Evolutionary conservation across 345 rosid species (phyloP).

Genomic region (Capsella bursapastoris): DNA sequence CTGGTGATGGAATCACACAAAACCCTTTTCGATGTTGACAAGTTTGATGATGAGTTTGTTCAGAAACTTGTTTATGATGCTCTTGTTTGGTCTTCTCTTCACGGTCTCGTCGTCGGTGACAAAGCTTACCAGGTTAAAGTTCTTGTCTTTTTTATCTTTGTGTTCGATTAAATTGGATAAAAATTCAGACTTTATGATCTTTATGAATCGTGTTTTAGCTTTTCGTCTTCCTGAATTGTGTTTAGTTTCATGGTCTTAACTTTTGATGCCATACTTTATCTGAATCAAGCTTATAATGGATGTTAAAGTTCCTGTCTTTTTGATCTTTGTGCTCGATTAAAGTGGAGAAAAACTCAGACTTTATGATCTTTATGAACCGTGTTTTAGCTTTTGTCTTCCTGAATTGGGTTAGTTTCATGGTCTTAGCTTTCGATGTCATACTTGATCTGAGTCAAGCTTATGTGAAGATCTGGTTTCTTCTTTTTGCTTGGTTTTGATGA

Average conservation of each 20-base stretch:
- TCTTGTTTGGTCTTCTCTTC: constrained; percentile 97
- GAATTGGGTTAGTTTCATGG: not conserved
- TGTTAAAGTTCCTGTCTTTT: constrained; percentile 41
- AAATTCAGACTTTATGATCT: not conserved
- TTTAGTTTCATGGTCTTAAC: not conserved
- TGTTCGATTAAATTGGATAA: not conserved
- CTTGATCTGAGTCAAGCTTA: too few species aligned
- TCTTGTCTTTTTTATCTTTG: constrained; percentile 3
- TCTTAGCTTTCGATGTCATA: too few species aligned
- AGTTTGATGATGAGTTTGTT: constrained; percentile 62
- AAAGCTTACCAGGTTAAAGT: constrained; percentile 57
- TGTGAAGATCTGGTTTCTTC: not conserved
- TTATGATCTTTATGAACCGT: not conserved
- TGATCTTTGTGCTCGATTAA: not conserved
- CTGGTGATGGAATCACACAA: constrained; percentile 52
- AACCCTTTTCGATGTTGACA: constrained; percentile 55
- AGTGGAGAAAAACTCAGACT: not conserved
- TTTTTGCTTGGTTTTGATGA: constrained; percentile 16
- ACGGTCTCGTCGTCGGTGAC: constrained; percentile 94
- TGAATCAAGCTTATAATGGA: constrained; percentile 9
- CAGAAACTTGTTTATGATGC: constrained; percentile 80
- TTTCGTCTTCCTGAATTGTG: not conserved
- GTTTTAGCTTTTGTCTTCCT: not conserved
- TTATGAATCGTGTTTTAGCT: not conserved
- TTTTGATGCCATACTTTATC: not conserved